A percentile compares a stretch with the other conserved stretches of the same genome.
Conservation (phyloP, 2,329 filamentous ascomycete genomes). For the Stachybotrys chartarum region DNA sequence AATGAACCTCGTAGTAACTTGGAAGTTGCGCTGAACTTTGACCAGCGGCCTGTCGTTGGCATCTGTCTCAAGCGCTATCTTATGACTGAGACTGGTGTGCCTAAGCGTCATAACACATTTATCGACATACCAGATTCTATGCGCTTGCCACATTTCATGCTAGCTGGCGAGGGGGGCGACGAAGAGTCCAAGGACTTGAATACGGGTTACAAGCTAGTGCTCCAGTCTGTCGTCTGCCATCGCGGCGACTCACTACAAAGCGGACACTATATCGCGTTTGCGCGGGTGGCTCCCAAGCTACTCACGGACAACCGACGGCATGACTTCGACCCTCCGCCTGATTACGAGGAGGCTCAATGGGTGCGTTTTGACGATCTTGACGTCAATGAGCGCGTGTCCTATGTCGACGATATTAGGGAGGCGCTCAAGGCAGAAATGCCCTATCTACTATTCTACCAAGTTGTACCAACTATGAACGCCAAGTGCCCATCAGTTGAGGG, state of each 20-base stretch:
- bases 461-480: constrained; percentile 76
- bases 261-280: constrained; percentile 85
- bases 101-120: constrained; percentile 68
- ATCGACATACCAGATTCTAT: constrained; percentile 82
- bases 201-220: constrained; percentile 85
- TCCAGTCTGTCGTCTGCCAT: constrained; percentile 91
- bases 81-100: constrained; percentile 61
- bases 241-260: constrained; percentile 77
- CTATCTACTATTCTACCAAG: constrained; percentile 92
- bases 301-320: constrained; percentile 53
- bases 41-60: constrained; percentile 76
- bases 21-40: constrained; percentile 85
- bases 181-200: constrained; percentile 56
- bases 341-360: constrained; percentile 72
- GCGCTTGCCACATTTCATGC: constrained; percentile 83
- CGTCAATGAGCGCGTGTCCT: constrained; percentile 58
- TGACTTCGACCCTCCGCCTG: constrained; percentile 50
- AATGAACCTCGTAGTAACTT: constrained; percentile 55
- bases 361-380: constrained; percentile 86
- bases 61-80: constrained; percentile 87
- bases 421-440: constrained; percentile 82
- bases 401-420: constrained; percentile 70
- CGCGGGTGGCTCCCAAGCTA: constrained; percentile 61
- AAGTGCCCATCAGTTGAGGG: constrained; percentile 39
- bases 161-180: constrained; percentile 63